Percentiles rank a stretch among this genome's conserved stretches.
Conservation (phyloP, 1,139 yeast species). For the Candida tunisiensis region DNA sequence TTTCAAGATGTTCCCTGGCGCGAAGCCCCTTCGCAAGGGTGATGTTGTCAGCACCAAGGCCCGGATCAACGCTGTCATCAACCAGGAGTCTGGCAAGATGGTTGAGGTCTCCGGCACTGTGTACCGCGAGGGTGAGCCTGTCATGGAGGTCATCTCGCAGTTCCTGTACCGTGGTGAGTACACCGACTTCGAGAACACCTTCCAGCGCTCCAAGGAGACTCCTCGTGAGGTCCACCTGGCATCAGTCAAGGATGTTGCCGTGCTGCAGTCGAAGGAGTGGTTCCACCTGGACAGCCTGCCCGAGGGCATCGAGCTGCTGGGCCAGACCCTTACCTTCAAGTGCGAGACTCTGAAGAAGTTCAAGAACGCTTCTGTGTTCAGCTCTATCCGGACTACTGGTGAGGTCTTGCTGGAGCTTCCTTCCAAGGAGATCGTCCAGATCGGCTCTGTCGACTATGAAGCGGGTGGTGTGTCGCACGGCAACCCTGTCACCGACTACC, state of each 20-base stretch:
- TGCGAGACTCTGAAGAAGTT: slow-evolving; percentile 71
- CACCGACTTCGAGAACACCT: slow-evolving; percentile 77
- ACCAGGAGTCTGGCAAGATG: slow-evolving; percentile 85
- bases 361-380: slow-evolving; percentile 59
- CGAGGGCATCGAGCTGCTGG: slow-evolving; percentile 41
- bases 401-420: slow-evolving; percentile 78
- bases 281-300: slow-evolving; percentile 49
- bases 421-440: slow-evolving; percentile 76
- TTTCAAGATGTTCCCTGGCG: slow-evolving; percentile 86
- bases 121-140: slow-evolving; percentile 57
- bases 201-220: slow-evolving; percentile 75
- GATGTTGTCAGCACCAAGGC: slow-evolving; percentile 77
- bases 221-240: slow-evolving; percentile 66
- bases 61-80: slow-evolving; percentile 72
- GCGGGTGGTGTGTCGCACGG: slow-evolving; percentile 93
- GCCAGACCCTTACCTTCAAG: slow-evolving; percentile 77
- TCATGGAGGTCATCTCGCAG: slow-evolving; percentile 87
- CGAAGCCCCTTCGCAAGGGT: slow-evolving; percentile 76
- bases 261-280: slow-evolving; percentile 93
- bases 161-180: slow-evolving; percentile 94
- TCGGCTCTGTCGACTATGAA: slow-evolving; percentile 77
- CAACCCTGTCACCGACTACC: slow-evolving; percentile 92
- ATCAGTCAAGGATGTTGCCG: slow-evolving; percentile 81
- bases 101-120: slow-evolving; percentile 92
- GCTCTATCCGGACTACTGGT: slow-evolving; percentile 75